phyloP scores from a whole-genome alignment of 176 grass and related monocot species.

The Canna indica region DNA sequence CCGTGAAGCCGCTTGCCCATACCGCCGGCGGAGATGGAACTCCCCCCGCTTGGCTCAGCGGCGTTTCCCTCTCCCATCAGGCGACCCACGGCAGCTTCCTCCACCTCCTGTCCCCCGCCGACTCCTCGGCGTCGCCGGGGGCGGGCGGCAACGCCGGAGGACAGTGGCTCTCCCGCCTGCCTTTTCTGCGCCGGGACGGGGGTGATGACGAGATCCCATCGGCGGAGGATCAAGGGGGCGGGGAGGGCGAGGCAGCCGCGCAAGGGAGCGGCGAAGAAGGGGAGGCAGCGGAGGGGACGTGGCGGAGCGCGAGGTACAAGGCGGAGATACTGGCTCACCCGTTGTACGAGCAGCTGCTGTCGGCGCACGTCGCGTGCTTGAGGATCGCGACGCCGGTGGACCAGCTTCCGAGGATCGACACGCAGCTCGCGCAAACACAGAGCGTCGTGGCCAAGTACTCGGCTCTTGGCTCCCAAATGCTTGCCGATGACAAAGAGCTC shows the following conservation, averaged over 20 bases:
- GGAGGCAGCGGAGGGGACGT: neutral
- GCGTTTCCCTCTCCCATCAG: neutral
- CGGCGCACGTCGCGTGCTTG: conserved; percentile 21
- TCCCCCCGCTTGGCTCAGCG: neutral
- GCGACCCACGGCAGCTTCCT: neutral
- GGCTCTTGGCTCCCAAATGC: neutral
- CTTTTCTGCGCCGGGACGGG: neutral
- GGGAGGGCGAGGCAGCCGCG: neutral
- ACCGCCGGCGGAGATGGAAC: neutral
- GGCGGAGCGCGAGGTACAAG: conserved; percentile 16
- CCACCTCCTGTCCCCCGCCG: conserved; percentile 9
- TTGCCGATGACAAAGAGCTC: conserved; percentile 16
- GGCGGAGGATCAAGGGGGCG: neutral
- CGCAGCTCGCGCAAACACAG: conserved; percentile 15
- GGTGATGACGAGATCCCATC: neutral
- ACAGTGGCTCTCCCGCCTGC: conserved; percentile 1
- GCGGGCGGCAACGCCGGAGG: neutral
- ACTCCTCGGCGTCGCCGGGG: neutral
- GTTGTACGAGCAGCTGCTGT: conserved; percentile 18
- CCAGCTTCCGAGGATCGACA: conserved; percentile 20
- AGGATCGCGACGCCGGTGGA: conserved; percentile 21
- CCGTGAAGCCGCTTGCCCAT: neutral
- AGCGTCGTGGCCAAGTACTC: conserved; percentile 15
- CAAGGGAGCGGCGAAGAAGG: neutral
- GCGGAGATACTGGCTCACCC: conserved; percentile 15